Evolutionary conservation across 2,329 filamentous ascomycete genomes (phyloP).

Genomic region (Thielaviopsis populi): DNA sequence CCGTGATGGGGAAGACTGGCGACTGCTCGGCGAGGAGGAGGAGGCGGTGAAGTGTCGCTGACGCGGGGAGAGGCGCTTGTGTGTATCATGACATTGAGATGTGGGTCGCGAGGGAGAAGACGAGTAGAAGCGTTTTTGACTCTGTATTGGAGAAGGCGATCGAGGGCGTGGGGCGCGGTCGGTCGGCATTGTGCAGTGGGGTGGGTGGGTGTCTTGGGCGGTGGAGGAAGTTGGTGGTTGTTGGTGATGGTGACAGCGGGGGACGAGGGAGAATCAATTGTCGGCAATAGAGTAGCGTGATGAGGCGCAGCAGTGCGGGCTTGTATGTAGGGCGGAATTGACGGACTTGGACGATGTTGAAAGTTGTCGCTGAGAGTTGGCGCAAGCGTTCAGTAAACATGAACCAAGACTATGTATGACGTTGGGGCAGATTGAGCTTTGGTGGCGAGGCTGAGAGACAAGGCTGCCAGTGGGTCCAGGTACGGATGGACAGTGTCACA

Average conservation of each 20-base stretch:
- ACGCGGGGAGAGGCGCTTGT: conserved; percentile 22
- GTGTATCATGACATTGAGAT: conserved; percentile 19
- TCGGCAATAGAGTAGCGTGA: too few species aligned
- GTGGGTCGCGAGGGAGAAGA: conserved; percentile 26
- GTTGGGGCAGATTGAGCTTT: conserved; percentile 7
- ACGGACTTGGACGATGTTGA: neutral
- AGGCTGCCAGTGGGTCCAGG: conserved; percentile 1
- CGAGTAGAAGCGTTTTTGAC: conserved; percentile 25
- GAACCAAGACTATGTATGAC: neutral
- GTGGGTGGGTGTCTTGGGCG: conserved; percentile 23
- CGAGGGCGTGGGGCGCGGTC: conserved; percentile 22
- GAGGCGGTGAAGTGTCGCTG: conserved; percentile 24
- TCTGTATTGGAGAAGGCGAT: conserved; percentile 24
- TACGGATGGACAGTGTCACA: neutral
- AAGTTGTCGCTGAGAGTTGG: neutral
- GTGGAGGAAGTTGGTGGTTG: conserved; percentile 25
- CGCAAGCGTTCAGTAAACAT: too few species aligned
- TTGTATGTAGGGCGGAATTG: too few species aligned
- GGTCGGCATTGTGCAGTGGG: conserved; percentile 16
- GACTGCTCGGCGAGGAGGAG: conserved; percentile 20
- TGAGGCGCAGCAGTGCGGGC: too few species aligned
- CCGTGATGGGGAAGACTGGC: conserved; percentile 21
- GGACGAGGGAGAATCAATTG: neutral
- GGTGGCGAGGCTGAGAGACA: conserved; percentile 12
- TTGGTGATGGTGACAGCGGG: conserved; percentile 13